Percentiles rank a stretch among this genome's conserved stretches.
Evolutionary conservation across 2,329 filamentous ascomycete genomes (phyloP).

Genomic region (Talaromyces sp.): DNA sequence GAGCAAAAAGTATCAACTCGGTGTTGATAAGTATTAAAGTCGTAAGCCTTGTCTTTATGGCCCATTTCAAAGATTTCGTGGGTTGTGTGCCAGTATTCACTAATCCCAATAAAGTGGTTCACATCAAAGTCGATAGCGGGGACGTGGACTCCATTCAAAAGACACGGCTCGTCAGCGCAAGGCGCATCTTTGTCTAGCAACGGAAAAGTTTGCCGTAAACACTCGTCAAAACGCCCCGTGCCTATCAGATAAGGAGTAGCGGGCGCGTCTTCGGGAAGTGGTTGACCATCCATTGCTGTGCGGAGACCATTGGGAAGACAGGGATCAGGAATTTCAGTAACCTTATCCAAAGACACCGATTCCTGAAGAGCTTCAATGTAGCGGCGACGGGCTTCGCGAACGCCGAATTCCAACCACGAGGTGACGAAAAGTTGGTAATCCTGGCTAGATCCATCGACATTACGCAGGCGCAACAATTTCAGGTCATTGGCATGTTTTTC

Average conservation of each 20-base stretch:
- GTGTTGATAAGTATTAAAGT: slow-evolving; percentile 82
- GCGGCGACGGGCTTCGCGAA: slow-evolving; percentile 80
- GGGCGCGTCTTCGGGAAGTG: slow-evolving; percentile 37
- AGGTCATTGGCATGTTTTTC: slow-evolving; percentile 85
- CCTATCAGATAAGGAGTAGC: slow-evolving; percentile 61
- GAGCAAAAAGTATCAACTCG: slow-evolving; percentile 81
- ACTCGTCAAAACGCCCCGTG: slow-evolving; percentile 82
- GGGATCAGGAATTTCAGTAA: slow-evolving; percentile 75
- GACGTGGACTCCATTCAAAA: slow-evolving; percentile 86
- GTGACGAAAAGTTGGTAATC: slow-evolving; percentile 93
- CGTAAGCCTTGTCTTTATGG: slow-evolving; percentile 74
- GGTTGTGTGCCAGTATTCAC: slow-evolving; percentile 98
- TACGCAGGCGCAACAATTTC: slow-evolving; percentile 78
- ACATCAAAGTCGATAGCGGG: slow-evolving; percentile 95
- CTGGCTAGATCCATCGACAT: slow-evolving; percentile 66
- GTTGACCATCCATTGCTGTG: slow-evolving; percentile 66
- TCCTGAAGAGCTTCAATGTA: slow-evolving; percentile 76
- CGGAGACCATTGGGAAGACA: slow-evolving; percentile 77
- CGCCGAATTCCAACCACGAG: slow-evolving; percentile 96
- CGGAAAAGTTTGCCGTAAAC: slow-evolving; percentile 74
- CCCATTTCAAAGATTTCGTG: slow-evolving; percentile 84
- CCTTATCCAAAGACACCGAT: slow-evolving; percentile 53
- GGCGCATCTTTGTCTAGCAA: slow-evolving; percentile 83
- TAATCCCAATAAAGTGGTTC: slow-evolving; percentile 96
- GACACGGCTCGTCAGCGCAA: slow-evolving; percentile 76